These are phyloP conservation scores for Aplosporella prunicola DNA, from an alignment of 2,329 filamentous ascomycete genomes.

Conservation along the genomic window DNA sequence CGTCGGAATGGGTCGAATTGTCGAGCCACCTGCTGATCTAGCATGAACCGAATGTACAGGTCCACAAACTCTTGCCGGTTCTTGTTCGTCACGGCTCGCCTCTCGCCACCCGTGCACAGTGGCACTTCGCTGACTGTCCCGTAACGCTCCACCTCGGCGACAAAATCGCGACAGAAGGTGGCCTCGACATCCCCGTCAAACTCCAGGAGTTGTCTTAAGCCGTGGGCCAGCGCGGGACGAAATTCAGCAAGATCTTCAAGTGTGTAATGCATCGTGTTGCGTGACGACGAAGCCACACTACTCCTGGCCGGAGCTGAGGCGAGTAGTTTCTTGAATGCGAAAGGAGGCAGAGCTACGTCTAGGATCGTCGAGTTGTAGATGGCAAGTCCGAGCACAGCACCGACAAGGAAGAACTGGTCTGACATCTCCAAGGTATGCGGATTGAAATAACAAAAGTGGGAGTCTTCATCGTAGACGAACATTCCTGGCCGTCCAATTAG, in stretches of 20 bases:
- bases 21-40: constrained; percentile 66
- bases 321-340: constrained; percentile 80
- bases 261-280: constrained; percentile 35
- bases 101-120: constrained; percentile 54
- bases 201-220: constrained; percentile 66
- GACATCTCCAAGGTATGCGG: constrained; percentile 81
- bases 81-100: constrained; percentile 47
- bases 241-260: constrained; percentile 78
- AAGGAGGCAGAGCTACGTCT: constrained; percentile 78
- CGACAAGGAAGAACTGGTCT: constrained; percentile 84
- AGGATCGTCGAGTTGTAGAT: constrained; percentile 94
- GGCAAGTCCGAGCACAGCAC: constrained; percentile 75
- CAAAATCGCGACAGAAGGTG: constrained; percentile 75
- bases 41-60: constrained; percentile 67
- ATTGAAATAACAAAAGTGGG: constrained; percentile 87
- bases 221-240: constrained; percentile 63
- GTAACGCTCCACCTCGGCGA: constrained; percentile 67
- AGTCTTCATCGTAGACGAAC: constrained; percentile 87
- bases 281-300: constrained; percentile 39
- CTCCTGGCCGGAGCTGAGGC: constrained; percentile 55
- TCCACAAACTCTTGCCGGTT: constrained; percentile 84
- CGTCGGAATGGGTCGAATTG: constrained; percentile 93
- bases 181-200: constrained; percentile 76
- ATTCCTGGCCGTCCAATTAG: constrained; percentile 52
- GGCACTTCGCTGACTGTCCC: constrained; percentile 57